Percentiles rank a stretch among this genome's conserved stretches.
Evolutionary conservation across 2,329 filamentous ascomycete genomes (phyloP).

Genomic region (Fusarium domesticum): DNA sequence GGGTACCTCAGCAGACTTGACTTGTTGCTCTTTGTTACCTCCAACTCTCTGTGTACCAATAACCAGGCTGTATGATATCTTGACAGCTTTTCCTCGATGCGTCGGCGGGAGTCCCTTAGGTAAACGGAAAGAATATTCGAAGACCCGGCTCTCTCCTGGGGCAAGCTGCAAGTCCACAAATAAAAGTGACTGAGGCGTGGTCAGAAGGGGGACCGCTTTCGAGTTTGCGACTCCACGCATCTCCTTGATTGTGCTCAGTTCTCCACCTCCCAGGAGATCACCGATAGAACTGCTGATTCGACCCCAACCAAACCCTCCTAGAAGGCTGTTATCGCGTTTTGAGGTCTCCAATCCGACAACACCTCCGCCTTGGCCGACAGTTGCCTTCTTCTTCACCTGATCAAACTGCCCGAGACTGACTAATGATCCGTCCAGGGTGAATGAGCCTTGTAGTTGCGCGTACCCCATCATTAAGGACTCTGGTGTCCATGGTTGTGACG

Average conservation of each 20-base stretch:
- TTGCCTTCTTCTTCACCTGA: conserved; percentile 90
- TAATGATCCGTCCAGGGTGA: conserved; percentile 85
- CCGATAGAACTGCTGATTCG: conserved; percentile 84
- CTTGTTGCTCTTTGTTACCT: conserved; percentile 72
- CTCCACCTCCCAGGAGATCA: conserved; percentile 79
- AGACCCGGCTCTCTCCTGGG: conserved; percentile 85
- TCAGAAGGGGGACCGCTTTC: conserved; percentile 85
- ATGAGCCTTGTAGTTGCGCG: conserved; percentile 88
- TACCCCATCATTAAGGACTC: conserved; percentile 98
- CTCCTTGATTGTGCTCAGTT: conserved; percentile 90
- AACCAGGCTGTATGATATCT: conserved; percentile 85
- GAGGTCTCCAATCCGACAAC: conserved; percentile 75
- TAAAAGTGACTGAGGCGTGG: conserved; percentile 89
- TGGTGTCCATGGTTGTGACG: conserved; percentile 49
- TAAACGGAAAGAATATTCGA: conserved; percentile 80
- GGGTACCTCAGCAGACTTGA: conserved; percentile 87
- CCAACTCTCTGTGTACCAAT: conserved; percentile 88
- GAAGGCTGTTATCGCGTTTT: conserved; percentile 74
- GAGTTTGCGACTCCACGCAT: conserved; percentile 87
- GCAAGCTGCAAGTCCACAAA: conserved; percentile 89
- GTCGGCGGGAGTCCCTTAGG: conserved; percentile 88
- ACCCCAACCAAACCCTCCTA: conserved; percentile 84
- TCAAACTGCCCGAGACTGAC: conserved; percentile 90
- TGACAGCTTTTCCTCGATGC: conserved; percentile 88
- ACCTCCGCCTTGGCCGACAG: conserved; percentile 81